phyloP scores from a whole-genome alignment of 179 eudicot species.

The Gypsophila paniculata region DNA sequence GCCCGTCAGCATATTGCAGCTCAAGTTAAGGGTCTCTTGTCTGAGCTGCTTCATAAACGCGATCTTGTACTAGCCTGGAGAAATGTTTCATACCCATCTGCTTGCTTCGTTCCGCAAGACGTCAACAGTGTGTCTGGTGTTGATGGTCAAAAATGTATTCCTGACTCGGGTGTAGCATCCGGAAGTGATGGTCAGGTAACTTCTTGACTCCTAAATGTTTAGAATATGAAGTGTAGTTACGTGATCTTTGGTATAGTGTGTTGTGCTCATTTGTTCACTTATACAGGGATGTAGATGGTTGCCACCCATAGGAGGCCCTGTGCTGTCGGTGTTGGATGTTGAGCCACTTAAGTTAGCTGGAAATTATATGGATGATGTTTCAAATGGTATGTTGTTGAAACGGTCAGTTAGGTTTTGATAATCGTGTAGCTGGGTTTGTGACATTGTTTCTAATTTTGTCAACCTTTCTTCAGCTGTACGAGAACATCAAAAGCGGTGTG shows the following conservation, averaged over 20 bases:
- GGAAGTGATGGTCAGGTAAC: slow-evolving; percentile 32
- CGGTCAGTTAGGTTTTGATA: slow-evolving; percentile 18
- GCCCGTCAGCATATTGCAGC: slow-evolving; percentile 61
- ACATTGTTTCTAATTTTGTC: slow-evolving; percentile 5
- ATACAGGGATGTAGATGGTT: slow-evolving; percentile 43
- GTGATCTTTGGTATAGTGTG: slow-evolving; percentile 21
- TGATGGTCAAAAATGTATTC: slow-evolving; percentile 28
- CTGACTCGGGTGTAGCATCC: slow-evolving; percentile 26
- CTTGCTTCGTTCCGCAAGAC: slow-evolving; percentile 44
- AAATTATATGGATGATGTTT: slow-evolving; percentile 67
- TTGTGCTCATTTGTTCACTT: slow-evolving; percentile 24
- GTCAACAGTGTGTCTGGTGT: slow-evolving; percentile 34
- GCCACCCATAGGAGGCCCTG: slow-evolving; percentile 55
- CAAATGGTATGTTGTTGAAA: slow-evolving; percentile 57
- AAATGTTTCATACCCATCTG: slow-evolving; percentile 51
- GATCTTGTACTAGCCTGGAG: slow-evolving; percentile 59
- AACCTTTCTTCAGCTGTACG: slow-evolving; percentile 47
- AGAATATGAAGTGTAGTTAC: slow-evolving; percentile 25
- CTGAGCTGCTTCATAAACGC: slow-evolving; percentile 55
- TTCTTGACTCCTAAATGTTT: slow-evolving; percentile 25
- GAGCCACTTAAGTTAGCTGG: slow-evolving; percentile 71
- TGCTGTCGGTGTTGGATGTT: slow-evolving; percentile 71
- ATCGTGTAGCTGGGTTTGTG: slow-evolving; percentile 15
- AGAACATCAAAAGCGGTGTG: slow-evolving; percentile 47
- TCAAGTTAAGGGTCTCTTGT: slow-evolving; percentile 58